Conservation (phyloP, 306 rosid genomes). For the Quillaja saponaria region DNA sequence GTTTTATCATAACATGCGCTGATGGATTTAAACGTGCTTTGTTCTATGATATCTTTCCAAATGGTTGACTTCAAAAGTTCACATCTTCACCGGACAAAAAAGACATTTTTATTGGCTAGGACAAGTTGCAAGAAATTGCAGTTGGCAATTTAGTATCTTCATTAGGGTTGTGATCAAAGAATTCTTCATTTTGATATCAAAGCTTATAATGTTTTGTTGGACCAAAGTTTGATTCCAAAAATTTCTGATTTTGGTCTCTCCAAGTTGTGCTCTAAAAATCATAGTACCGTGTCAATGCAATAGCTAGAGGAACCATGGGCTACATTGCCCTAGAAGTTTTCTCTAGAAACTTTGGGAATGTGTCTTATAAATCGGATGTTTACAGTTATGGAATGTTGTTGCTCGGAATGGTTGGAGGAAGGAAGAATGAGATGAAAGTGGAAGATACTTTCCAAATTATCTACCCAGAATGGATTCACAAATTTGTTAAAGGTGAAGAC, state of each 20-base stretch:
- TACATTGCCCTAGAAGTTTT: constrained; percentile 40
- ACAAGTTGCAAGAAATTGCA: constrained; percentile 35
- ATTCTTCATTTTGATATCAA: not conserved
- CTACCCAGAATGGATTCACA: no score
- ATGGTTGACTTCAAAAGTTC: constrained; percentile 37
- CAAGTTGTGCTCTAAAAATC: constrained; percentile 37
- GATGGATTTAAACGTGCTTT: constrained; percentile 31
- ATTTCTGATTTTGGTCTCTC: constrained; percentile 42
- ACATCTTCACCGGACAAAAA: constrained; percentile 3
- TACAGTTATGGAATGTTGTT: constrained; percentile 42
- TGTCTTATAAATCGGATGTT: constrained; percentile 39
- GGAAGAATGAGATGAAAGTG: not conserved
- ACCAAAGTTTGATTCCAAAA: constrained; percentile 2
- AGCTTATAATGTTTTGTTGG: not conserved
- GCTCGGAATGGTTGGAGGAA: constrained; percentile 41
- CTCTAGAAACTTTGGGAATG: constrained; percentile 36
- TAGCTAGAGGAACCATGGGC: constrained; percentile 41
- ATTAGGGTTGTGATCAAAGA: not conserved
- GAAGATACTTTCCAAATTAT: no score
- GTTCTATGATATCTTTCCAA: constrained; percentile 33
- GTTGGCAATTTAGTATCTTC: not conserved
- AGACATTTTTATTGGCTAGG: constrained; percentile 33
- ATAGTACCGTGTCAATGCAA: constrained; percentile 28
- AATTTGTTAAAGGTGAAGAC: constrained; percentile 22
- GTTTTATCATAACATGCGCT: not conserved